These are phyloP conservation scores for Fusarium nematophilum DNA, from an alignment of 2,329 filamentous ascomycete species.

Conservation along the genomic window DNA sequence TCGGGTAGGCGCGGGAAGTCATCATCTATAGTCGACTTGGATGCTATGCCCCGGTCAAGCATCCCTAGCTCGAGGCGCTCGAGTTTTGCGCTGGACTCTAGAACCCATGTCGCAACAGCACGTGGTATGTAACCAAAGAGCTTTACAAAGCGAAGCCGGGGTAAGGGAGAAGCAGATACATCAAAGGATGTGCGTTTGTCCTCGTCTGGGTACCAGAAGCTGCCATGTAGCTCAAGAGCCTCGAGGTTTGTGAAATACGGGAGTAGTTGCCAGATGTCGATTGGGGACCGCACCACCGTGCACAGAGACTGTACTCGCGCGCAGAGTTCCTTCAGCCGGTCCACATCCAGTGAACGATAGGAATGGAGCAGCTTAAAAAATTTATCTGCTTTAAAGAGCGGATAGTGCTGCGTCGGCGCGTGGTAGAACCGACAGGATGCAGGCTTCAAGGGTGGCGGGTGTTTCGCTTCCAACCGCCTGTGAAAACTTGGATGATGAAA, in stretches of 20 bases:
- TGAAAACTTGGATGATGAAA: too few species aligned
- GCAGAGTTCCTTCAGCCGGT: neutral
- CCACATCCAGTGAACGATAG: neutral
- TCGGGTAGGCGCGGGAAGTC: too few species aligned
- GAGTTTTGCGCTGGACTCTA: neutral
- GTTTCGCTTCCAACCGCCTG: too few species aligned
- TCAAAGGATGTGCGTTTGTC: neutral
- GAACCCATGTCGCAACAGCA: conserved; percentile 16
- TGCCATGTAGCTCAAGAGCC: conserved; percentile 19
- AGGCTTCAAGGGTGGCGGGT: too few species aligned
- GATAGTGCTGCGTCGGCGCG: too few species aligned
- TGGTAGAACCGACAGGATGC: too few species aligned
- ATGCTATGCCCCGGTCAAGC: conserved; percentile 11
- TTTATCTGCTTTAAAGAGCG: neutral
- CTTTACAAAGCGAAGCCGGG: conserved; percentile 19
- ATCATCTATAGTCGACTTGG: too few species aligned
- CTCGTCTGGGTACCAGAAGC: neutral
- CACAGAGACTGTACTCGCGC: conserved; percentile 12
- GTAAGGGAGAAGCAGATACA: neutral
- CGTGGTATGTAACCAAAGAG: conserved; percentile 20
- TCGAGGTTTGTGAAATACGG: conserved; percentile 23
- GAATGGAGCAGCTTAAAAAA: conserved; percentile 14
- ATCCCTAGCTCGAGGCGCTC: conserved; percentile 31
- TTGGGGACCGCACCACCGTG: neutral
- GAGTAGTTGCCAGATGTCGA: conserved; percentile 24